Evolutionary conservation across 2,329 filamentous ascomycete genomes (phyloP).

Genomic region (Diaporthe aspalathi): DNA sequence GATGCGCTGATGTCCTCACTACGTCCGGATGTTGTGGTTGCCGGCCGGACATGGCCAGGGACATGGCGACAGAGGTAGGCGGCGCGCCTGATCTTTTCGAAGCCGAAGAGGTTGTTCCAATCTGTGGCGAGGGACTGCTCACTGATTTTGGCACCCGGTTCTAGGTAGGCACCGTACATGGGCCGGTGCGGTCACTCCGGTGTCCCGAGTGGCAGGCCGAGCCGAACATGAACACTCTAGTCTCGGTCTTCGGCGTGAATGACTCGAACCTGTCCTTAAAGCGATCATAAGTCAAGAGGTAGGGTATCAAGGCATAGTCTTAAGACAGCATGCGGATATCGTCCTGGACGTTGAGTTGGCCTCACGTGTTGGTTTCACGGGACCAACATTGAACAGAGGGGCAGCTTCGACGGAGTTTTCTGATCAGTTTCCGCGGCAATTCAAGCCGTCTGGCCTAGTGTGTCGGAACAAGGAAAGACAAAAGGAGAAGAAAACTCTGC

Average conservation of each 20-base stretch:
- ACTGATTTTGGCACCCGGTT: not conserved
- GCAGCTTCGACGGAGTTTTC: no score
- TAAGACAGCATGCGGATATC: not conserved
- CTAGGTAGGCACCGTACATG: not conserved
- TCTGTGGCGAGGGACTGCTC: not conserved
- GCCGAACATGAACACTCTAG: not conserved
- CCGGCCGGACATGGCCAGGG: not conserved
- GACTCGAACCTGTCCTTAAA: not conserved
- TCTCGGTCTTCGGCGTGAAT: not conserved
- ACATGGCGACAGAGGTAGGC: not conserved
- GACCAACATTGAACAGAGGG: no score
- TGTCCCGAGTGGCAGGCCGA: not conserved
- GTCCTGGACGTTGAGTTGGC: not conserved
- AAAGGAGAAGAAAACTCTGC: no score
- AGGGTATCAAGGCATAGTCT: not conserved
- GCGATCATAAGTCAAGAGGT: not conserved
- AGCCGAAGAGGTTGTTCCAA: no score
- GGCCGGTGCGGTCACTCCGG: not conserved
- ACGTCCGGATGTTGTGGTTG: not conserved
- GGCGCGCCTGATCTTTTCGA: not conserved
- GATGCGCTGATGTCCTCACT: not conserved
- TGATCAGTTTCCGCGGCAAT: no score
- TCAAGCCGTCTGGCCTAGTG: no score
- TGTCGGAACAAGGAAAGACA: no score
- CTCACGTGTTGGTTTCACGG: no score